phyloP scores from a whole-genome alignment of 2,329 filamentous ascomycete genomes.

The Colletotrichum spinosum region DNA sequence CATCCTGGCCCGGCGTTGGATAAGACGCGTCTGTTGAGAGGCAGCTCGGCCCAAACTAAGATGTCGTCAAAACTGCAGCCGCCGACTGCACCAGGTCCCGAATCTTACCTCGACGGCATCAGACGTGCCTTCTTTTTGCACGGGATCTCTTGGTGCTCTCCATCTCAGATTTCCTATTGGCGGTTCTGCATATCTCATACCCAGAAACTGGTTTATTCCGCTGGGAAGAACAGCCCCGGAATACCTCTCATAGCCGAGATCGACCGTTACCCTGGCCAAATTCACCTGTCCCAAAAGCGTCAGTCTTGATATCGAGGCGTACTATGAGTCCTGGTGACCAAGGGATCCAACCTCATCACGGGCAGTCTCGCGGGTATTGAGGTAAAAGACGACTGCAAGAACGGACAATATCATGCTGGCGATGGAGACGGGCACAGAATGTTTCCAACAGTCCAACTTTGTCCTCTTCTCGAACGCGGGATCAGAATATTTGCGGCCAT shows the following conservation, averaged over 20 bases:
- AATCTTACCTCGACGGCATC: constrained; percentile 49
- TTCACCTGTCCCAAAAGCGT: constrained; percentile 19
- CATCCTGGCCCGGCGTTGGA: constrained; percentile 49
- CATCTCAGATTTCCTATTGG: constrained; percentile 63
- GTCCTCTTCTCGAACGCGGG: constrained; percentile 30
- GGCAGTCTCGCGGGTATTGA: constrained; percentile 24
- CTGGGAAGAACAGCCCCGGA: constrained; percentile 51
- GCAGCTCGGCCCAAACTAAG: constrained; percentile 60
- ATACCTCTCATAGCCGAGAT: constrained; percentile 60
- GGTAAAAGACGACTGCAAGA: constrained; percentile 31
- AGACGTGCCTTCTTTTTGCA: constrained; percentile 46
- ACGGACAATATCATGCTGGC: constrained; percentile 35
- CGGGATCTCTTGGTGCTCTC: constrained; percentile 60
- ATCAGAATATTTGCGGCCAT: constrained; percentile 23
- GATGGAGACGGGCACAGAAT: constrained; percentile 24
- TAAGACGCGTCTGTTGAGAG: constrained; percentile 50
- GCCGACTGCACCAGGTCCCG: not conserved
- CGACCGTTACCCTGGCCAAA: constrained; percentile 41
- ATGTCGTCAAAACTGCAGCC: constrained; percentile 9
- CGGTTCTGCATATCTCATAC: constrained; percentile 64
- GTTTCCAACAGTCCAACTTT: constrained; percentile 30
- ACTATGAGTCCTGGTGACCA: not conserved
- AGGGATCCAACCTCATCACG: constrained; percentile 29
- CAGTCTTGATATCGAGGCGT: not conserved
- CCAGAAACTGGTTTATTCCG: constrained; percentile 59